A percentile compares a stretch with the other conserved stretches of the same genome.
These are phyloP conservation scores for Syncephalastrum monosporum DNA, from an alignment of 371 early-diverging fungal genomes.

Conservation along the genomic window DNA sequence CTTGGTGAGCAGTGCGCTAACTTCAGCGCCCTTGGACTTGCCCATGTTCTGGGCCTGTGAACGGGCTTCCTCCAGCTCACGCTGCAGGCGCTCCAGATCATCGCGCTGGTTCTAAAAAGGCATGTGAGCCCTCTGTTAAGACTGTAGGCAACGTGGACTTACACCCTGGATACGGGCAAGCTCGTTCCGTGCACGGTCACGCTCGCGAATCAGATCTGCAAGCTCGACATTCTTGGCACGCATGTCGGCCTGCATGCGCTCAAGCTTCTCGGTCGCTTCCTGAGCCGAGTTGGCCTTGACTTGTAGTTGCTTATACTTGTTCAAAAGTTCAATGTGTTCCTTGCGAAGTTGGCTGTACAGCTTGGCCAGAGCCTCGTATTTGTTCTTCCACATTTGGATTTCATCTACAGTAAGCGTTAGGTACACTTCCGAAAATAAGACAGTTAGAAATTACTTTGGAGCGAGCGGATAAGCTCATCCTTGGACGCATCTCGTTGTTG, in stretches of 20 bases:
- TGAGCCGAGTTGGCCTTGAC: slow-evolving; percentile 79
- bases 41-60: slow-evolving; percentile 77
- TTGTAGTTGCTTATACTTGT: slow-evolving; percentile 81
- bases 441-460: slow-evolving; percentile 60
- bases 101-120: slow-evolving; percentile 63
- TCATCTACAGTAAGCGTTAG: slow-evolving; percentile 44
- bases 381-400: slow-evolving; percentile 85
- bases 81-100: slow-evolving; percentile 76
- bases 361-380: slow-evolving; percentile 90
- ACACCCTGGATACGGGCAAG: slow-evolving; percentile 60
- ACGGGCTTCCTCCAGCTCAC: slow-evolving; percentile 77
- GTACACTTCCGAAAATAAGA: background rate
- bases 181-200: slow-evolving; percentile 79
- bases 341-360: slow-evolving; percentile 94
- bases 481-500: slow-evolving; percentile 72
- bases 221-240: slow-evolving; percentile 78
- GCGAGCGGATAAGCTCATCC: slow-evolving; percentile 71
- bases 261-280: slow-evolving; percentile 74
- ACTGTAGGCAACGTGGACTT: slow-evolving; percentile 6
- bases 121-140: background rate
- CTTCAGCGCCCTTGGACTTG: slow-evolving; percentile 77
- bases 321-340: slow-evolving; percentile 91
- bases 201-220: slow-evolving; percentile 81
- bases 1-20: slow-evolving; percentile 70
- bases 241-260: slow-evolving; percentile 77